Percentiles rank a stretch among this genome's conserved stretches.
These are phyloP conservation scores for Fusarium praegraminearum DNA, from an alignment of 2,329 filamentous ascomycete species.

Conservation along the genomic window DNA sequence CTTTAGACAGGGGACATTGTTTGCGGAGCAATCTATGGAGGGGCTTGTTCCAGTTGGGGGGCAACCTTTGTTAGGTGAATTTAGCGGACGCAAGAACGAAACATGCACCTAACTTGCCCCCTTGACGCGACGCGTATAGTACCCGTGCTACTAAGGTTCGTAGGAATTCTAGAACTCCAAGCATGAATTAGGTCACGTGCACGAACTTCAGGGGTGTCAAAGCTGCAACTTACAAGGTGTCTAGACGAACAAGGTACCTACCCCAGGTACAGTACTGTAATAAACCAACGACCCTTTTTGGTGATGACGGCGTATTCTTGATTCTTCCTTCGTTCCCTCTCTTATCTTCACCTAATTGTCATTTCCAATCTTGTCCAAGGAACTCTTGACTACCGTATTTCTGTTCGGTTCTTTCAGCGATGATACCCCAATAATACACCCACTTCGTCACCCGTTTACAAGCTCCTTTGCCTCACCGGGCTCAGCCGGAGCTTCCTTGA, in stretches of 20 bases:
- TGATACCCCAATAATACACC: constrained; percentile 62
- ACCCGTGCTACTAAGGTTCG: too few relatives aligned
- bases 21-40: constrained; percentile 41
- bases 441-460: constrained; percentile 52
- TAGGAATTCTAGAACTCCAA: not conserved
- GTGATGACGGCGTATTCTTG: constrained; percentile 43
- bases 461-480: constrained; percentile 44
- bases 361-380: constrained; percentile 23
- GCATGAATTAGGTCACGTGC: constrained; percentile 28
- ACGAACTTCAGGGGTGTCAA: constrained; percentile 21
- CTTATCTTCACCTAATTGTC: constrained; percentile 37
- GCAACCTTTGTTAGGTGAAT: constrained; percentile 34
- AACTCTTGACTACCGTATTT: constrained; percentile 24
- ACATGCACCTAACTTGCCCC: not conserved
- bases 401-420: constrained; percentile 52
- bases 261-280: constrained; percentile 26
- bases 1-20: constrained; percentile 39
- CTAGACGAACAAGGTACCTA: constrained; percentile 29
- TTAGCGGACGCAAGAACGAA: constrained; percentile 37
- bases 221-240: constrained; percentile 43
- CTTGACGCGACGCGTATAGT: constrained; percentile 45
- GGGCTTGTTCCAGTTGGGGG: constrained; percentile 44
- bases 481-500: constrained; percentile 41
- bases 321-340: constrained; percentile 19
- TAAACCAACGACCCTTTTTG: constrained; percentile 30